Evolutionary conservation across 176 grass and related monocot genomes (phyloP), one percentile per base, ranked within the genome.

Genomic region (Aechmea fasciata): DNA sequence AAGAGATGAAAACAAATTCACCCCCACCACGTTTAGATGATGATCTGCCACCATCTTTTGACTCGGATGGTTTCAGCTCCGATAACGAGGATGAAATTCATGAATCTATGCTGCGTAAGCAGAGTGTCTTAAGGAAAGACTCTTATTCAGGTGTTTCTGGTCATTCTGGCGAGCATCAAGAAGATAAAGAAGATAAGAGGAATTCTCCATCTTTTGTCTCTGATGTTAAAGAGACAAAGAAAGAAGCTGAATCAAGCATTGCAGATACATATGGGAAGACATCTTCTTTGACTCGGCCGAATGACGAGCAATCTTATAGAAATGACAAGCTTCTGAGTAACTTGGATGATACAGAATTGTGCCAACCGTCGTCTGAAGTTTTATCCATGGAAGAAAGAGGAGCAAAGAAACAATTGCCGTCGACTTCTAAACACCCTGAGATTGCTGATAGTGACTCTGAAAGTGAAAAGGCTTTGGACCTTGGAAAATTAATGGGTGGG

Each of bases 401-500:
- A 72, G 50, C 29, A 75, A 81, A 78, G 57, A 65, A 78, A 51
- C 23, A 73, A 11, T 13, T 65, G 3, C 7, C 85, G 61, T 79
- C 69, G 23, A 50, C 47, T 49, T 41, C 48, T 15, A 74, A 23
- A 78, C 72, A 70, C 73, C 73, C 77, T 65, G 68, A 48, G 69
- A 52, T 59, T 68, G 87, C 71, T 76, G 70, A 85, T 69, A 75
- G 79, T 72, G 62, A 63, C 6, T 64, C 81, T 52, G 76, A 75
- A 69, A 71, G 57, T 85, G 75, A 67, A 48, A n/a, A 48, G 19
- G 66, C 75, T 49, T 71, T 99, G 52, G 85, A 85, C n/a, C 78
- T 90, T 52, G 80, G 74, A 83, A 93, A 65, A 52, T 77, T 99
- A 84, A 93, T 75, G 28, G 84, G 84, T 85, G 94, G 94, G 66